Conservation (phyloP, 2,329 filamentous ascomycete species). For the Exophiala viscosa region DNA sequence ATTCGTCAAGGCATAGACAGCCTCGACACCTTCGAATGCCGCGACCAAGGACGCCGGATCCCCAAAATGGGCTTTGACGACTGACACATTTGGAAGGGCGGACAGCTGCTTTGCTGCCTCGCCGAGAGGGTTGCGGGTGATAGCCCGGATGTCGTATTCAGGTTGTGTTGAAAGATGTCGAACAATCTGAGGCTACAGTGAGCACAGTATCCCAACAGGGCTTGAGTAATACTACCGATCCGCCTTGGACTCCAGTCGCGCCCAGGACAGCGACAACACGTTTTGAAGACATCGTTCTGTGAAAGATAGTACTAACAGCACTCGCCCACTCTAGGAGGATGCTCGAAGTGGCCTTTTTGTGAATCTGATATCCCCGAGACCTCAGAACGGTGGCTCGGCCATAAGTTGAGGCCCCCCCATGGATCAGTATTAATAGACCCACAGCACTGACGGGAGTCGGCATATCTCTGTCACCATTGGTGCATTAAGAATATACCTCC, state of each 20-base stretch:
- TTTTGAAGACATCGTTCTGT: not conserved
- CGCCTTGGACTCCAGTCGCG: not conserved
- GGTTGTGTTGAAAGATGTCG: not conserved
- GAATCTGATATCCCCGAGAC: too few relatives aligned
- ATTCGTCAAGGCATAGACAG: not conserved
- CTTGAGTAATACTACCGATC: not conserved
- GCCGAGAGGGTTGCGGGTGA: not conserved
- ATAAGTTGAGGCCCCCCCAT: too few relatives aligned
- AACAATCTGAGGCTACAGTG: not conserved
- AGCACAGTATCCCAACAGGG: not conserved
- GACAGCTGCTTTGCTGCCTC: not conserved
- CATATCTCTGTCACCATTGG: too few relatives aligned
- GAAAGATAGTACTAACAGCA: too few relatives aligned
- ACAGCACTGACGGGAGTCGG: too few relatives aligned
- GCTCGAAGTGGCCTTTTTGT: too few relatives aligned
- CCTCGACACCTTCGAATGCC: not conserved
- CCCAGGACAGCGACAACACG: not conserved
- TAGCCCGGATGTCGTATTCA: not conserved
- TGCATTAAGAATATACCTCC: too few relatives aligned
- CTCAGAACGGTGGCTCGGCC: too few relatives aligned
- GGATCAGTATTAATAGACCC: too few relatives aligned
- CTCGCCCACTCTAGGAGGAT: too few relatives aligned
- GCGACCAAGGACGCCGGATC: not conserved
- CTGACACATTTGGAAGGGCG: not conserved
- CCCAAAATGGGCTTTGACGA: not conserved